Evolutionary conservation across 257 asterid genomes (phyloP).

Genomic region (Cruciata laevipes): DNA sequence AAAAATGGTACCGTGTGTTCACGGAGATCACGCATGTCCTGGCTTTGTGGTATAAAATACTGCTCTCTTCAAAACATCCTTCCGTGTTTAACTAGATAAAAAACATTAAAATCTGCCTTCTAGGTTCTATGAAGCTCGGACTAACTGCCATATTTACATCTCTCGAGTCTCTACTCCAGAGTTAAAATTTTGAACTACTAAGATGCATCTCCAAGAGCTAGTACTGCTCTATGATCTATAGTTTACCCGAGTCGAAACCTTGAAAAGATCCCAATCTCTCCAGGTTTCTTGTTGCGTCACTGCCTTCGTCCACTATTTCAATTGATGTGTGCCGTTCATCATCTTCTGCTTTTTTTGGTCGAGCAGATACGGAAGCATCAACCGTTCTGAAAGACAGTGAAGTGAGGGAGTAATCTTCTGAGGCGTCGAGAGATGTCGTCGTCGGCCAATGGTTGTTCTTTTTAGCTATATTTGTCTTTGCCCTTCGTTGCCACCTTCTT

Average conservation of each 20-base stretch:
- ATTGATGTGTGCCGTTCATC: conserved; percentile 17
- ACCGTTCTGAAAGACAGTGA: conserved; percentile 33
- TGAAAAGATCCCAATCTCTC: conserved; percentile 33
- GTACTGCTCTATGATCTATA: conserved; percentile 3
- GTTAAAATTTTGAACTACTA: neutral
- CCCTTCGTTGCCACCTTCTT: conserved; percentile 54
- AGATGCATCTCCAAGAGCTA: conserved; percentile 7
- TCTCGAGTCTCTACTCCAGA: no score
- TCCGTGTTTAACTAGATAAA: neutral
- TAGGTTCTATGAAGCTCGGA: neutral
- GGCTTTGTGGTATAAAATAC: no score
- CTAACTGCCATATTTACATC: neutral
- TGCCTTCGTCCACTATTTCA: conserved; percentile 20
- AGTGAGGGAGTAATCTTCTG: conserved; percentile 27
- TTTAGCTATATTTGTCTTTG: conserved; percentile 43
- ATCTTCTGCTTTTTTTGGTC: conserved; percentile 16
- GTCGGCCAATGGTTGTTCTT: conserved; percentile 16
- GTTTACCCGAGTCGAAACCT: conserved; percentile 30
- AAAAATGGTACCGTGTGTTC: no score
- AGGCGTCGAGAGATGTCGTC: conserved; percentile 25
- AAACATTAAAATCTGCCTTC: no score
- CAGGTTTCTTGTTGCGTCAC: conserved; percentile 11
- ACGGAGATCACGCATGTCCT: no score
- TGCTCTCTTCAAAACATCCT: neutral
- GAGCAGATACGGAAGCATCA: conserved; percentile 31